phyloP scores from a whole-genome alignment of 2,329 filamentous ascomycete species.

The Trichoderma koningiopsis region DNA sequence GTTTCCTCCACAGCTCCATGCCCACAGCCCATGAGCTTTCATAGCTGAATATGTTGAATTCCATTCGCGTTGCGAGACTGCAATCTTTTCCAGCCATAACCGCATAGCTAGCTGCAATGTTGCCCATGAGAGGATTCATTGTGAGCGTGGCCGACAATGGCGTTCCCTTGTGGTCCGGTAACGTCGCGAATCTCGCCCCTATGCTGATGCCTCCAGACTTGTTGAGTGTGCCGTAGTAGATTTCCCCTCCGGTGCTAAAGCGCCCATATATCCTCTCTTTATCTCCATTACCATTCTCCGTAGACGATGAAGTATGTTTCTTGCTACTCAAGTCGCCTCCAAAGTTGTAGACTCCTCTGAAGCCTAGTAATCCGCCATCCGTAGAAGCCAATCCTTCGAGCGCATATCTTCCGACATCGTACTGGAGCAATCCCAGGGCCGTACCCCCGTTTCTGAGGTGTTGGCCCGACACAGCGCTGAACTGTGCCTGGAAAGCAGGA shows the following conservation, averaged over 20 bases:
- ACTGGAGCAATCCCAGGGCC: conserved; percentile 71
- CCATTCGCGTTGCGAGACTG: conserved; percentile 85
- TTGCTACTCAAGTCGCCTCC: conserved; percentile 63
- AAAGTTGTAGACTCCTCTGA: conserved; percentile 93
- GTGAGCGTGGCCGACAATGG: conserved; percentile 93
- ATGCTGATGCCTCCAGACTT: conserved; percentile 91
- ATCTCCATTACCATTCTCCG: conserved; percentile 39
- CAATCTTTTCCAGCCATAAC: conserved; percentile 82
- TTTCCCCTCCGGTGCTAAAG: conserved; percentile 86
- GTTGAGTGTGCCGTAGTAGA: conserved; percentile 94
- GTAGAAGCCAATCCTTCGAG: conserved; percentile 90
- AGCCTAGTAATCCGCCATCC: conserved; percentile 83
- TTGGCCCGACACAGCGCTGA: conserved; percentile 76
- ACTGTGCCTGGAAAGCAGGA: conserved; percentile 74
- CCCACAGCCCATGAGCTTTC: conserved; percentile 92
- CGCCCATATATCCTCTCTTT: conserved; percentile 72
- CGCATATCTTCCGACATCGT: conserved; percentile 84
- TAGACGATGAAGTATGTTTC: neutral
- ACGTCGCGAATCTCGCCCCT: conserved; percentile 84
- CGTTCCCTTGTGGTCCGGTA: conserved; percentile 78
- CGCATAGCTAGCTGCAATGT: conserved; percentile 86
- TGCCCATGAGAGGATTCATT: conserved; percentile 91
- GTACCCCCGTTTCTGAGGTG: conserved; percentile 75
- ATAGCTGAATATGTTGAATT: conserved; percentile 98
- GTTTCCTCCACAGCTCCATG: conserved; percentile 86